Evolutionary conservation across 345 rosid species (phyloP), one percentile per base, ranked within the genome.

Genomic region (Psidium friedrichsthalianum): DNA sequence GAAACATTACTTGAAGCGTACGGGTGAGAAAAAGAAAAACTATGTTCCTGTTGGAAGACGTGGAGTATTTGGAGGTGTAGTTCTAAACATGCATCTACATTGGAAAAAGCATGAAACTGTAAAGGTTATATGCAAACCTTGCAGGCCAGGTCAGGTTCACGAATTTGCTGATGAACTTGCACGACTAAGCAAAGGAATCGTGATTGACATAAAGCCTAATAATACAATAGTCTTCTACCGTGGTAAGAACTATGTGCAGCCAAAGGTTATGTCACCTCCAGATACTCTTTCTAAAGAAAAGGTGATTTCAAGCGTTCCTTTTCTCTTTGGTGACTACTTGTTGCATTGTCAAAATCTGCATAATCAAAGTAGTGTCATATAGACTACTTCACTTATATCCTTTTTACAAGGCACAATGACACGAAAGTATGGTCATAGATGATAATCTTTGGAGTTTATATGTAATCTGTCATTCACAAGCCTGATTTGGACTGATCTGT

Each of bases 71-170:
- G 98, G 99, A 82, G 99, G 99, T 47, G 97, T 96, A 82, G 97
- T 96, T 88, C 92, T 95, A 69, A 96, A 95, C 87, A 93, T 96
- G 97, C 99, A 96, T 90, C 98, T 96, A 55, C 99, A 96, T 82
- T 96, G 98, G 99, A 96, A 96, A 90, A 96, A 92, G 85, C 98
- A 95, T 87, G 99, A 96, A 91, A 95, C 99, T 18, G 97, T 95
- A 84, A 96, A 94, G 92, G 94, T 96, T 91, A 89, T 88, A 80
- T 95, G 98, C 95, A 95, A 89, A 88, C 98, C 99, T 74, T 96
- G 98, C 91, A 91, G 85, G 86, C 96, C 94, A 2, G 97, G 98
- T 59, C 93, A 96, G 89, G 87, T 96, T 89, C 93, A 93, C 84
- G 96, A 93, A 88, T 95, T 93, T 90, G 98, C 98, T 44, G 92